Percentiles rank a stretch among this genome's conserved stretches.
Evolutionary conservation across 345 rosid genomes (phyloP).

Genomic region (Camelina neglecta): DNA sequence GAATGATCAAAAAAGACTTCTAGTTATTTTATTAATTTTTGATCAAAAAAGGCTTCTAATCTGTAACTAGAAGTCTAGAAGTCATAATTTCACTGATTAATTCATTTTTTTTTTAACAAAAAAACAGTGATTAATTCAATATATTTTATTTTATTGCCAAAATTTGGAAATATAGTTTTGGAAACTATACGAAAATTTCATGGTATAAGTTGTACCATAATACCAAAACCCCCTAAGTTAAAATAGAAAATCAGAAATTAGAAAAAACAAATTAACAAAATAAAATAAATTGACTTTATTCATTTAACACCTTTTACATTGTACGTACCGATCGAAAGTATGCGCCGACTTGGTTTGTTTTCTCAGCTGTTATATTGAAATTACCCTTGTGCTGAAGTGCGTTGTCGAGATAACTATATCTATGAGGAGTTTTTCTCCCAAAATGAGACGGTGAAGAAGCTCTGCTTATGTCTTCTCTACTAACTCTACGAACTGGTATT

Average conservation of each 20-base stretch:
- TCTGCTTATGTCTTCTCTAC: slow-evolving; percentile 47
- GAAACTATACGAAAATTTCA: too few species aligned
- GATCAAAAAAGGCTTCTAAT: too few species aligned
- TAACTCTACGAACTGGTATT: slow-evolving; percentile 54
- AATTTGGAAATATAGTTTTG: too few species aligned
- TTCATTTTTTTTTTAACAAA: too few species aligned
- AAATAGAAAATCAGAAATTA: not conserved
- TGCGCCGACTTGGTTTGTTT: not conserved
- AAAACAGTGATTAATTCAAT: too few species aligned
- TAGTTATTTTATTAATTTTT: too few species aligned
- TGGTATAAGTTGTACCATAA: not conserved
- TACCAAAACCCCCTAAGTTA: not conserved
- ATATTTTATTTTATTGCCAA: too few species aligned
- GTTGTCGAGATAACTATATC: slow-evolving; percentile 18
- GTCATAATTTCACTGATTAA: not conserved
- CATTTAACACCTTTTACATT: not conserved
- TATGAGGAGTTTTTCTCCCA: slow-evolving; percentile 43
- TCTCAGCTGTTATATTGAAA: not conserved
- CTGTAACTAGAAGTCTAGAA: not conserved
- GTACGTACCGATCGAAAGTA: slow-evolving; percentile 48
- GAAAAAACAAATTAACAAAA: not conserved
- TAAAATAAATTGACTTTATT: not conserved
- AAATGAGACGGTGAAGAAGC: slow-evolving; percentile 39
- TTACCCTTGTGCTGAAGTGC: slow-evolving; percentile 20
- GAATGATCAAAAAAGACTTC: too few species aligned